phyloP scores from a whole-genome alignment of 805 yeast species.

The Saturnispora bothae region DNA sequence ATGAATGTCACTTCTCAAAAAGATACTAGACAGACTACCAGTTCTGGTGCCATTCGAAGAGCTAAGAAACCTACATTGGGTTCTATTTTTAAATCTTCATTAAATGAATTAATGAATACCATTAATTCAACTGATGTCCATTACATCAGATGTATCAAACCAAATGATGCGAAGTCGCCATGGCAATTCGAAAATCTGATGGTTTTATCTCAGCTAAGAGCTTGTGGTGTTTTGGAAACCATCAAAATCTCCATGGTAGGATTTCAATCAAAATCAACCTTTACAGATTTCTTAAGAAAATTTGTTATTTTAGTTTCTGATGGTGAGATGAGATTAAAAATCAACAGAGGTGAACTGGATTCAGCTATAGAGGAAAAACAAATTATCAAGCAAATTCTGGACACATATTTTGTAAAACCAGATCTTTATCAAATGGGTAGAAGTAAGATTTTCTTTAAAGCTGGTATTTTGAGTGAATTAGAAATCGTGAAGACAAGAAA shows the following conservation, averaged over 20 bases:
- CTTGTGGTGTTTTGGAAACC: constrained; percentile 97
- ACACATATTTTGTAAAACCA: constrained; percentile 48
- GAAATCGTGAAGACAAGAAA: constrained; percentile 78
- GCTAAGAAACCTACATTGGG: constrained; percentile 86
- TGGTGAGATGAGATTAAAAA: constrained; percentile 49
- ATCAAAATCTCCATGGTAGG: constrained; percentile 96
- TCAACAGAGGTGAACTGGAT: constrained; percentile 41
- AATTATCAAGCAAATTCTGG: constrained; percentile 60
- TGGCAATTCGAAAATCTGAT: constrained; percentile 92
- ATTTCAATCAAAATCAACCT: constrained; percentile 94
- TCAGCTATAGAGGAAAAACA: constrained; percentile 43
- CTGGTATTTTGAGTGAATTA: constrained; percentile 88
- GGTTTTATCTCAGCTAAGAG: constrained; percentile 91
- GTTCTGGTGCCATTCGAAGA: constrained; percentile 8
- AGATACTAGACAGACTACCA: too few relatives aligned
- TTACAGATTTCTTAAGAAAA: constrained; percentile 81
- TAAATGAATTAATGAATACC: constrained; percentile 86
- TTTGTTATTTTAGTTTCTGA: constrained; percentile 68
- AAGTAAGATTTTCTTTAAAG: constrained; percentile 88
- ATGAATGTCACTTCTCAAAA: constrained; percentile 44
- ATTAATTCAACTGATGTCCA: constrained; percentile 91
- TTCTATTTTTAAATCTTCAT: constrained; percentile 81
- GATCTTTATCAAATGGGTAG: constrained; percentile 79
- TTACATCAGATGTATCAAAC: constrained; percentile 94
- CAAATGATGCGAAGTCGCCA: constrained; percentile 85